A percentile compares a stretch with the other conserved stretches of the same genome.
Conservation (phyloP, 768 basidiomycete species). For the Pleurotus eryngii region DNA sequence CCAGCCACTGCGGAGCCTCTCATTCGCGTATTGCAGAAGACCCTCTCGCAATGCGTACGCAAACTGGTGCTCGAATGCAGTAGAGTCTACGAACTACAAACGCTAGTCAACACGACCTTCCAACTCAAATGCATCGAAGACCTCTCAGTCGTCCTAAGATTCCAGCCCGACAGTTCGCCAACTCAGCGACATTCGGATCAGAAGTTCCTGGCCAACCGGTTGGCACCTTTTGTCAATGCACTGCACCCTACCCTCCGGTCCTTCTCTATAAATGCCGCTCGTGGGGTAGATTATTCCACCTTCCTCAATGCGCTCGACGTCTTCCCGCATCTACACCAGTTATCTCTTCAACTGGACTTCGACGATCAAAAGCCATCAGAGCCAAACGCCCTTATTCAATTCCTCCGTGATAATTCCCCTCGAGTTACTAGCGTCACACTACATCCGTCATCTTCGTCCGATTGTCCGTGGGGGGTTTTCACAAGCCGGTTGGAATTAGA, state of each 20-base stretch:
- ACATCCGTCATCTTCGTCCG: not conserved
- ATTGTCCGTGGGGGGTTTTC: not conserved
- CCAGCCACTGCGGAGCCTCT: not conserved
- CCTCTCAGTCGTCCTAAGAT: not conserved
- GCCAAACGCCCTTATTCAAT: not conserved
- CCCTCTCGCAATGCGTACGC: not conserved
- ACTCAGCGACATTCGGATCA: not conserved
- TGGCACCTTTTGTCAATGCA: not conserved
- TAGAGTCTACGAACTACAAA: no score
- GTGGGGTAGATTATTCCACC: not conserved
- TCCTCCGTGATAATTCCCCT: not conserved
- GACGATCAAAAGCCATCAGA: not conserved
- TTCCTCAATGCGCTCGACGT: not conserved
- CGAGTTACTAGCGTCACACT: not conserved
- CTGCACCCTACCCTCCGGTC: not conserved
- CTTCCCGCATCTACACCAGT: not conserved
- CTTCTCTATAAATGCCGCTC: not conserved
- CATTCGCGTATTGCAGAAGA: not conserved
- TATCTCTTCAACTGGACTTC: not conserved
- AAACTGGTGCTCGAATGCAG: not conserved
- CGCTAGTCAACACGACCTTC: not conserved
- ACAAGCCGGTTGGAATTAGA: not conserved
- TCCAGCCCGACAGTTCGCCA: not conserved
- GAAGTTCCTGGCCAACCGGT: not conserved
- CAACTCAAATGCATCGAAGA: not conserved